A percentile compares a stretch with the other conserved stretches of the same genome.
These are phyloP conservation scores for Clausena lansium DNA, from an alignment of 345 rosid species.

Conservation along the genomic window DNA sequence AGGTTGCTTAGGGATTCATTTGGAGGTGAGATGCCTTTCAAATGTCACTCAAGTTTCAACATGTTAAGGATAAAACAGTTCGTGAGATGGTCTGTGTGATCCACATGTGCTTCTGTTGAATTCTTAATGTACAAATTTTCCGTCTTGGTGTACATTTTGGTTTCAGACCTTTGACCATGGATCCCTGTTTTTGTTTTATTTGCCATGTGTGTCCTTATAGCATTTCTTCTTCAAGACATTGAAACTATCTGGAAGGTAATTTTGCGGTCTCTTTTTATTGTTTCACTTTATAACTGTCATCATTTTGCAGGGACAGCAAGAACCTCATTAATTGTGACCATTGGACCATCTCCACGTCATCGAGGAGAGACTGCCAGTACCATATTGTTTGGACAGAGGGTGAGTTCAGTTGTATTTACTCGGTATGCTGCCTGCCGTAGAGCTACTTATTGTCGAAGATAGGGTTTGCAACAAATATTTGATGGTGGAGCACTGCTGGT, in stretches of 20 bases:
- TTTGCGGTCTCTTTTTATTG: background rate
- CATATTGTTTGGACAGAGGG: slow-evolving; percentile 91
- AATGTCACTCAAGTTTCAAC: slow-evolving; percentile 11
- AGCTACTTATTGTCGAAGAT: background rate
- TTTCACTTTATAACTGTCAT: slow-evolving; percentile 7
- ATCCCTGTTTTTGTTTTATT: background rate
- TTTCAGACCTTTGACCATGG: background rate
- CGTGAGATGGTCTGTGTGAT: background rate
- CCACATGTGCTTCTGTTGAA: background rate
- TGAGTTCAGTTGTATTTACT: slow-evolving; percentile 25
- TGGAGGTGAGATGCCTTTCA: slow-evolving; percentile 59
- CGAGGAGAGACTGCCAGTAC: slow-evolving; percentile 92
- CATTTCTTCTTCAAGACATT: background rate
- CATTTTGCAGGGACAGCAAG: slow-evolving; percentile 69
- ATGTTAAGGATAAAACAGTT: slow-evolving; percentile 11
- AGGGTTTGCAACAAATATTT: background rate
- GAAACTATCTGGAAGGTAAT: background rate
- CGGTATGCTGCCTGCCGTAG: background rate
- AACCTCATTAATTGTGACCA: slow-evolving; percentile 77
- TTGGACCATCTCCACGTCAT: slow-evolving; percentile 88
- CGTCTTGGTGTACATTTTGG: slow-evolving; percentile 8
- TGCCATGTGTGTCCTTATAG: background rate
- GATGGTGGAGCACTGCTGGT: background rate
- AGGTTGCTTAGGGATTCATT: slow-evolving; percentile 84
- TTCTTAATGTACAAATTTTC: background rate